phyloP scores from a whole-genome alignment of 345 rosid species.

The Kernera saxatilis region DNA sequence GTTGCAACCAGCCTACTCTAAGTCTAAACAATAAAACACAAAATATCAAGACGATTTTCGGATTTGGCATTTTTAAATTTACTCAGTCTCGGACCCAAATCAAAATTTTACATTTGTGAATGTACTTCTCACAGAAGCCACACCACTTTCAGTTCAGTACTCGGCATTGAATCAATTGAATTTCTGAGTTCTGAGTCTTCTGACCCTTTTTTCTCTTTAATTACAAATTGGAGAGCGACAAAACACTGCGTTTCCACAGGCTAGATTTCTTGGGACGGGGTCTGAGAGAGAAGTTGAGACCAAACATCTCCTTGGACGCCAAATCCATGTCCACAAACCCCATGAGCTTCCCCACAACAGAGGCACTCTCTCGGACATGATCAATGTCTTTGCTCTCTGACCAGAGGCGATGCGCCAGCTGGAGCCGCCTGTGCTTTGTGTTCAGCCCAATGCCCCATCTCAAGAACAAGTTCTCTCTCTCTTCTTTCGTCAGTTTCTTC shows the following conservation, averaged over 20 bases:
- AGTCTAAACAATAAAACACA: background rate
- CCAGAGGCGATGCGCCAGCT: conserved; percentile 60
- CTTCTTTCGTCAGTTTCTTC: conserved; percentile 49
- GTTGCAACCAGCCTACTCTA: background rate
- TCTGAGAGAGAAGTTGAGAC: conserved; percentile 38
- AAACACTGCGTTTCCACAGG: conserved; percentile 36
- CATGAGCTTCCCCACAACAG: conserved; percentile 60
- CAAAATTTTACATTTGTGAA: background rate
- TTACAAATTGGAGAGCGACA: conserved; percentile 35
- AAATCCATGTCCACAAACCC: conserved; percentile 43
- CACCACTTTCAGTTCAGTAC: conserved; percentile 4
- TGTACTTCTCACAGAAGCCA: conserved; percentile 9
- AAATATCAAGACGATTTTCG: background rate
- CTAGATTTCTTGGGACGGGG: conserved; percentile 28
- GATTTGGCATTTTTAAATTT: background rate
- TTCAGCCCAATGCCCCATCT: conserved; percentile 67
- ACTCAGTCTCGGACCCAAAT: background rate
- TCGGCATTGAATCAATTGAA: background rate
- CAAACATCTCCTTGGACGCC: conserved; percentile 44
- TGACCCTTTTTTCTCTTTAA: background rate
- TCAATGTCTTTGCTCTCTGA: conserved; percentile 51
- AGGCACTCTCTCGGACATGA: conserved; percentile 66
- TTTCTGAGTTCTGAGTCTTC: background rate
- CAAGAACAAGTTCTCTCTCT: conserved; percentile 61
- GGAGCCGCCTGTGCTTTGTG: conserved; percentile 58